Evolutionary conservation across 208 protist genomes (phyloP).

Genomic region (Porcisia hertigi): DNA sequence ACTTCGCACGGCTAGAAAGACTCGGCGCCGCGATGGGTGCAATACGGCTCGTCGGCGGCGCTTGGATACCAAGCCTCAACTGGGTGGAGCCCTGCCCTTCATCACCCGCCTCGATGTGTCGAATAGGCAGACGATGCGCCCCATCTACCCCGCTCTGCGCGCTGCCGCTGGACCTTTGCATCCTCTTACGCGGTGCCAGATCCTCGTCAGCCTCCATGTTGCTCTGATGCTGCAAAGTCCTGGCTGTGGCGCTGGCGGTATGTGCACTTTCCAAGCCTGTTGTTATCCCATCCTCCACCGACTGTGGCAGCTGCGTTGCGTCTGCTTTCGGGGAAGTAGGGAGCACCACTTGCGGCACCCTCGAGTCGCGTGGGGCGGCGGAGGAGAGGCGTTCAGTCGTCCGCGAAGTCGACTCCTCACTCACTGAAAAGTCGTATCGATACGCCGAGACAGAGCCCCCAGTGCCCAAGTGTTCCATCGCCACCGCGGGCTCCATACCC

Average conservation of each 20-base stretch:
- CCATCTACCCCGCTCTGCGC: not conserved
- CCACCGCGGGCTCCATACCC: not conserved
- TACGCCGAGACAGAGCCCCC: constrained; percentile 3
- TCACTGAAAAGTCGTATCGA: constrained; percentile 7
- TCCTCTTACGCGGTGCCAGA: not conserved
- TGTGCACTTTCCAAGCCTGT: not conserved
- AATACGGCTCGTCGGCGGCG: not conserved
- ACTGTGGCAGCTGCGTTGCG: not conserved
- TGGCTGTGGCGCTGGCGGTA: not conserved
- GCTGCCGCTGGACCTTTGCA: not conserved
- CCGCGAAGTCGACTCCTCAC: constrained; percentile 8
- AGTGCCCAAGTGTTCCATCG: not conserved
- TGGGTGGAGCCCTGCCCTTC: not conserved
- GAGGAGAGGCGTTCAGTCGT: not conserved
- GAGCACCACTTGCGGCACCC: not conserved
- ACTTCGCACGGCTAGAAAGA: not conserved
- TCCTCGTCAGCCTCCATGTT: not conserved
- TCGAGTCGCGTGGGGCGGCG: not conserved
- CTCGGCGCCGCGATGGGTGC: constrained; percentile 5
- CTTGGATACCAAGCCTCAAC: not conserved
- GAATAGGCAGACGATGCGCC: too few species aligned
- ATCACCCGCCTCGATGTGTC: not conserved
- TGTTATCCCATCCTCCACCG: not conserved
- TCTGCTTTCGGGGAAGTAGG: not conserved
- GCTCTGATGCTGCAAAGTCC: not conserved